Evolutionary conservation across 371 early-diverging fungal genomes (phyloP), one percentile per base, ranked within the genome.

Genomic region (Mortierella sp.): DNA sequence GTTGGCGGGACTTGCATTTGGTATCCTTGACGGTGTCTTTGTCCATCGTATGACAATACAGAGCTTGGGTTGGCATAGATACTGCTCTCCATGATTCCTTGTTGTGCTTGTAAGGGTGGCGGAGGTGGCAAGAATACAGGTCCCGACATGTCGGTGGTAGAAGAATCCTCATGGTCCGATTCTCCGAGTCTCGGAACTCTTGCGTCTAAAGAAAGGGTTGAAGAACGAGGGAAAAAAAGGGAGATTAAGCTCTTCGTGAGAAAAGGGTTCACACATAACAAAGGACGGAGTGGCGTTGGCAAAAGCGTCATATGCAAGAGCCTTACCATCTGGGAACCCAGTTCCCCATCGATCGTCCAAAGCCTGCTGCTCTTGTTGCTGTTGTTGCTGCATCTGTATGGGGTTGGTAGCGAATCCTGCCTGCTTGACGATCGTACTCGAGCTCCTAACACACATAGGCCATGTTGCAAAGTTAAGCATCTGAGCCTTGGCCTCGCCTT

Each of bases 401-500:
- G 51, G 21, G 43, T 28, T 69, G n/a, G 73, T 16, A 37, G 54
- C 43, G 67, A 48, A 24, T 19, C 73, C 71, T n/a, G 59, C 19
- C 31, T 73, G 74, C 43, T 74, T 79, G 21, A 79, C 74, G 21
- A 79, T 54, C n/a, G 79, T 74, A 48, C 54, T 79, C 13, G 79
- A 79, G 10, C 55, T 55, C 34, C 79, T 79, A 59, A 24, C 6
- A 43, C 46, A 9, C 0, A 26, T 26, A 61, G 31, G n/a, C 10
- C 13, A 57, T n/a, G 28, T n/a, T n/a, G n/a, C n/a, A 28, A 26
- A 28, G 28, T 46, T n/a, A n/a, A n/a, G n/a, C 46, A 13, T 46
- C 13, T 10, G 8, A 2, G 13, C 46, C 46, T 46, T 46, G 46
- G 13, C 13, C 46, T 46, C 46, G 13, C 2, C 13, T 13, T 13